phyloP scores from a whole-genome alignment of 805 yeast genomes.

The Wilhelminamyces savonicus region DNA sequence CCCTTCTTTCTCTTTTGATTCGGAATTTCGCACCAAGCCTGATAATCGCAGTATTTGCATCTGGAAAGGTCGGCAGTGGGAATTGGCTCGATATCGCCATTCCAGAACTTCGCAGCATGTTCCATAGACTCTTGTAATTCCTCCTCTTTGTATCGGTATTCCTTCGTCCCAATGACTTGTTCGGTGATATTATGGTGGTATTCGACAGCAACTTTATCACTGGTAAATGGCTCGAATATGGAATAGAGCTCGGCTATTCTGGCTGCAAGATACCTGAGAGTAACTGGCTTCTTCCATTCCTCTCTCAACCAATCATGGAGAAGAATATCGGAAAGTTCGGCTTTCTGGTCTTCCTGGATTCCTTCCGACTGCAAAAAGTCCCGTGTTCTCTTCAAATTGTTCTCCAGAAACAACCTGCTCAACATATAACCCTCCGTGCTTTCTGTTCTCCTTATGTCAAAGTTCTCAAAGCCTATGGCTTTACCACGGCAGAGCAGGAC shows the following conservation, averaged over 20 bases:
- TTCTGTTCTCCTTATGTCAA: too few species aligned
- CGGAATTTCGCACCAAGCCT: slow-evolving; percentile 11
- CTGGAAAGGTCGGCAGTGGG: slow-evolving; percentile 34
- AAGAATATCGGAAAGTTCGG: slow-evolving; percentile 3
- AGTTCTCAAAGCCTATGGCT: slow-evolving; percentile 34
- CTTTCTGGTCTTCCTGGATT: not conserved
- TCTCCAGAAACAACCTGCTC: too few species aligned
- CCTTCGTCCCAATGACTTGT: slow-evolving; percentile 29
- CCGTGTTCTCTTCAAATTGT: too few species aligned
- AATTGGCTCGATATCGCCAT: slow-evolving; percentile 47
- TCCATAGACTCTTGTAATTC: slow-evolving; percentile 21
- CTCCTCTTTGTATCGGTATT: slow-evolving; percentile 30
- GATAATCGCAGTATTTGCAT: slow-evolving; percentile 54
- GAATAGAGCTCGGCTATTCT: slow-evolving; percentile 44
- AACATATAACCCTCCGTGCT: too few species aligned
- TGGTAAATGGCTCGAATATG: slow-evolving; percentile 27
- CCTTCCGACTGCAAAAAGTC: too few species aligned
- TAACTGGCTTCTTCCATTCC: slow-evolving; percentile 51
- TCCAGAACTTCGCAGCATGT: slow-evolving; percentile 46
- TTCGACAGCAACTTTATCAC: slow-evolving; percentile 45
- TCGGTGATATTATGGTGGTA: slow-evolving; percentile 36
- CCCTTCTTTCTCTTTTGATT: slow-evolving; percentile 1
- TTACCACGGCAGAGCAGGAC: slow-evolving; percentile 40
- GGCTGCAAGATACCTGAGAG: slow-evolving; percentile 50
- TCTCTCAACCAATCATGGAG: too few species aligned